phyloP scores from a whole-genome alignment of 2,329 filamentous ascomycete species.

The Xylaria sp. region DNA sequence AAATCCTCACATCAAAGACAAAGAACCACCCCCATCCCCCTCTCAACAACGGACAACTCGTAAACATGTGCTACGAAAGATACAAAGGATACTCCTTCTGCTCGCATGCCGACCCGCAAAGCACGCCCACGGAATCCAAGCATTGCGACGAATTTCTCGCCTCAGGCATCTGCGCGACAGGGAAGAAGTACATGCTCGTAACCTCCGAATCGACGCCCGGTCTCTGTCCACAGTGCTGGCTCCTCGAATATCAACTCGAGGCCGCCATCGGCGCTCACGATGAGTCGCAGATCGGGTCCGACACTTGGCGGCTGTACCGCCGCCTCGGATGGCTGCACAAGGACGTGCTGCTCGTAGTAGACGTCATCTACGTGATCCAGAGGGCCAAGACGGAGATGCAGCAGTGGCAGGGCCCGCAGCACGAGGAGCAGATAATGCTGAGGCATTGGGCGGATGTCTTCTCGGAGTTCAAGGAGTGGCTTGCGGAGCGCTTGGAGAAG shows the following conservation, averaged over 20 bases:
- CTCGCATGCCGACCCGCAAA: slow-evolving; percentile 7
- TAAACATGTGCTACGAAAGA: slow-evolving; percentile 9
- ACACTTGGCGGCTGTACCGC: slow-evolving; percentile 11
- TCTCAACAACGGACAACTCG: too few relatives aligned
- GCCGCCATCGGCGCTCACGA: slow-evolving; percentile 6
- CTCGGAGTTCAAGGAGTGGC: slow-evolving; percentile 13
- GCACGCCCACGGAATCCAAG: background rate
- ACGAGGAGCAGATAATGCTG: background rate
- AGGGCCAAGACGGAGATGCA: background rate
- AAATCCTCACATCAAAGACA: background rate
- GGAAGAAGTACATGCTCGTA: background rate
- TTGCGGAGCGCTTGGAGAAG: slow-evolving; percentile 8
- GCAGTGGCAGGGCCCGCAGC: background rate
- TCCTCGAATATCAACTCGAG: background rate
- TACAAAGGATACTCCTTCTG: slow-evolving; percentile 13
- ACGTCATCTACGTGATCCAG: background rate
- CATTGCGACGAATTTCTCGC: background rate
- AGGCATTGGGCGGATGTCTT: background rate
- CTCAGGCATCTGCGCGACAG: background rate
- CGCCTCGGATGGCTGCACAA: slow-evolving; percentile 6
- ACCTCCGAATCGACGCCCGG: background rate
- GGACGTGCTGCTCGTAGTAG: background rate
- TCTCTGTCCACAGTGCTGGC: background rate
- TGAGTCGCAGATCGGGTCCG: background rate
- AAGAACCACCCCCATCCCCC: background rate